phyloP scores from a whole-genome alignment of 2,329 filamentous ascomycete genomes.

The Biscogniauxia marginata region DNA sequence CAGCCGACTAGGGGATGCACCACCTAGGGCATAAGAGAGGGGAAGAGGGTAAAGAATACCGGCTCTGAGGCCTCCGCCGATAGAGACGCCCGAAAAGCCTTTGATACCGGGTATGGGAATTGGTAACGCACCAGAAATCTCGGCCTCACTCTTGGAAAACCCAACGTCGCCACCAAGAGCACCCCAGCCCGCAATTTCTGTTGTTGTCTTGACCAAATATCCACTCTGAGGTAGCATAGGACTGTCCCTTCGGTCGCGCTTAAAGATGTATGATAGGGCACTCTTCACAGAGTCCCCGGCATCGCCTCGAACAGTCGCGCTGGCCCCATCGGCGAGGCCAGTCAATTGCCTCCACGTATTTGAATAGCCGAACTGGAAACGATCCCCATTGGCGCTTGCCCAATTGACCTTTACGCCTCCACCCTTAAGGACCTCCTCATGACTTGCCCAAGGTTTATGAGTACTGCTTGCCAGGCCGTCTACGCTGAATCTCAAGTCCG shows the following conservation, averaged over 20 bases:
- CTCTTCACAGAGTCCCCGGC: slow-evolving; percentile 91
- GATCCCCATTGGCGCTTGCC: slow-evolving; percentile 62
- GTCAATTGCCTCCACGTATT: slow-evolving; percentile 88
- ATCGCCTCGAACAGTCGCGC: slow-evolving; percentile 76
- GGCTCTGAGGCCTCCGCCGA: slow-evolving; percentile 78
- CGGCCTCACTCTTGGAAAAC: slow-evolving; percentile 91
- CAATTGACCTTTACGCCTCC: slow-evolving; percentile 75
- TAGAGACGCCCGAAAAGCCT: slow-evolving; percentile 72
- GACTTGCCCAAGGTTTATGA: slow-evolving; percentile 88
- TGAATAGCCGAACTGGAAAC: slow-evolving; percentile 77
- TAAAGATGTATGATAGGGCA: slow-evolving; percentile 77
- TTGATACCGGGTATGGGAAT: slow-evolving; percentile 68
- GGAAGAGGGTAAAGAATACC: slow-evolving; percentile 83
- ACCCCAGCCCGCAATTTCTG: slow-evolving; percentile 86
- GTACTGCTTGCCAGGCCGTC: slow-evolving; percentile 82
- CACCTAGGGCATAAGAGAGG: slow-evolving; percentile 52
- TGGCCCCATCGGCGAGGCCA: slow-evolving; percentile 70
- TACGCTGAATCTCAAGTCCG: slow-evolving; percentile 74
- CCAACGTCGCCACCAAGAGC: slow-evolving; percentile 83
- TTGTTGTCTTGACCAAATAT: slow-evolving; percentile 73
- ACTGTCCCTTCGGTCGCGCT: slow-evolving; percentile 77
- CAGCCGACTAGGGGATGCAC: slow-evolving; percentile 69
- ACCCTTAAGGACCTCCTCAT: slow-evolving; percentile 84
- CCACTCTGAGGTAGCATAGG: slow-evolving; percentile 80
- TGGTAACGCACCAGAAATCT: slow-evolving; percentile 73